Base-by-base conservation (phyloP, 2,329 filamentous ascomycete genomes). In the Elsinoe batatas region DNA sequence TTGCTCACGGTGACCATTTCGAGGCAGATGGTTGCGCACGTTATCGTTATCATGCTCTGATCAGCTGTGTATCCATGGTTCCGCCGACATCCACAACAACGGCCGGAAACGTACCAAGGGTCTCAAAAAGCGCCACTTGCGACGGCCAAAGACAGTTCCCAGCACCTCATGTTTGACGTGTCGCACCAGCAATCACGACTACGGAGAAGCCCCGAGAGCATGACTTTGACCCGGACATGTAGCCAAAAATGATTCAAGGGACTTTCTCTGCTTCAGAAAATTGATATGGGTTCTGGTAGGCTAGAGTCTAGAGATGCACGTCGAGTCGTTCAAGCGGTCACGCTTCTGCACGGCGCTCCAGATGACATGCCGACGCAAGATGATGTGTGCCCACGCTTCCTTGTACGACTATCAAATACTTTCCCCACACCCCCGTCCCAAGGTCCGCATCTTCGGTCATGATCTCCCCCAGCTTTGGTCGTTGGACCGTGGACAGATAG, bases 21-120 rank as follows among this genome's bases (percentile, higher is more conserved):
- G 12, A 49, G 44, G 10, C 47, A 20, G n/a, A 33, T 38, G 32
- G 47, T 51, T 51, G 47, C 32, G 47, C 47, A 51, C 47, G 47
- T 51, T 51, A 38, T 38, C 47, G 47, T 51, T 51, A 38, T 38
- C 47, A 38, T 51, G 47, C 46, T 50, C 32, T 37, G 46, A 50
- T 50, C 46, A 50, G 30, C 46, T 35, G 18, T 36, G 47, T 35
- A 38, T 51, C 47, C 47, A 38, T 51, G 47, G 47, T 51, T 37
- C 26, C 47, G 47, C 47, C 7, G 11, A 38, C 18, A 32, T 51
- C 47, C 47, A 51, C 47, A 51, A 51, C 47, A 51, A 51, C 47
- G 12, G 47, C 35, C 47, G 47, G 47, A 32, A 44, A 51, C 47
- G 26, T 38, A 33, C 32, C 47, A 51, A 51, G 47, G 32, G 47